These are phyloP conservation scores for Chamaenerion angustifolium DNA, from an alignment of 345 rosid genomes.

Conservation along the genomic window DNA sequence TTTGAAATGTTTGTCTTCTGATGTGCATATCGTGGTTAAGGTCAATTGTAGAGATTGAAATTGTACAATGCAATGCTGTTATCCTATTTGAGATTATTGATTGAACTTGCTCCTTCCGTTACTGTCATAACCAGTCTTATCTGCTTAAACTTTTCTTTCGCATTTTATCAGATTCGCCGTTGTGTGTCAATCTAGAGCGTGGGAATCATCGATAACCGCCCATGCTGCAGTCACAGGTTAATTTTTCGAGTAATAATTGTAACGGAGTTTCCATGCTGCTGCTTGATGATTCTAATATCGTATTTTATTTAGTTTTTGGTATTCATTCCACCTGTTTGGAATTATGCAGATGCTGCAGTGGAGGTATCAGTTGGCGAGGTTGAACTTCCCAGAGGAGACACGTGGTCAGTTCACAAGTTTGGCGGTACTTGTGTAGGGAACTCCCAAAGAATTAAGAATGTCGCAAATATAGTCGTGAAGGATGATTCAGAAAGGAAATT, in stretches of 20 bases:
- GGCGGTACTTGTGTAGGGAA: constrained; percentile 97
- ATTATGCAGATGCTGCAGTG: constrained; percentile 33
- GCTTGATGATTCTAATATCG: too few species aligned
- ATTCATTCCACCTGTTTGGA: neutral
- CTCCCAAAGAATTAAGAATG: constrained; percentile 75
- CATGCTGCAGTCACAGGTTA: constrained; percentile 48
- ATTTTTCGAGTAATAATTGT: neutral
- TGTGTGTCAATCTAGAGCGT: constrained; percentile 16
- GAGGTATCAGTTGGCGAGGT: constrained; percentile 31
- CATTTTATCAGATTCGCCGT: constrained; percentile 17
- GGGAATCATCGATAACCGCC: constrained; percentile 20
- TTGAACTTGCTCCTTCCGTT: neutral
- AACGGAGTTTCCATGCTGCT: too few species aligned
- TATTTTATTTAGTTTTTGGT: neutral
- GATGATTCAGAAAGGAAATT: constrained; percentile 69
- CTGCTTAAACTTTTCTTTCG: neutral
- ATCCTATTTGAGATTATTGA: neutral
- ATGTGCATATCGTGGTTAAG: too few species aligned
- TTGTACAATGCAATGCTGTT: too few species aligned
- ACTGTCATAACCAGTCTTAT: neutral
- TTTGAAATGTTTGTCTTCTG: too few species aligned
- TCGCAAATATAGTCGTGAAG: constrained; percentile 48
- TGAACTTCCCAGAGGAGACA: constrained; percentile 47
- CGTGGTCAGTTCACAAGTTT: constrained; percentile 92
- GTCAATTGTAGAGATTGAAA: too few species aligned